Base-by-base conservation (phyloP, 108 stramenopile genomes). In the Nannochloropsis oceanica region DNA sequence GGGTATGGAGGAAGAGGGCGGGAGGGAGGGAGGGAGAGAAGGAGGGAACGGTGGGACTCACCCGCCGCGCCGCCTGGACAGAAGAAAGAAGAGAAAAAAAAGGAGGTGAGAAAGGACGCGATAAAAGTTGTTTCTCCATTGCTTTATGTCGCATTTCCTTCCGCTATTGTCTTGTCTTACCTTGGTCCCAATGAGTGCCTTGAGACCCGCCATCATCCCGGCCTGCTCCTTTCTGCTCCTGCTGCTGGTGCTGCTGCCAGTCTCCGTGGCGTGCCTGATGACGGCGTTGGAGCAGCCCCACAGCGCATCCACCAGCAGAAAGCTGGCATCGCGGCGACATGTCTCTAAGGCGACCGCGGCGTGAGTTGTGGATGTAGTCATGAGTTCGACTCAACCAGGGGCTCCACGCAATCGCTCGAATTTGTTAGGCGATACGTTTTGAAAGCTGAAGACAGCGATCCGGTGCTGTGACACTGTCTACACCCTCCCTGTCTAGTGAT, bases 251-350 rank as follows among this genome's bases (percentile, higher is more conserved):
- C 34, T 34, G 34, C 34, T 34, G 34, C 34, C 34, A 34, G 34
- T 5, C 34, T 34, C 34, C 59, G 83, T 59, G 46, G 83, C 83
- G 3, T 87, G 25, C 82, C 80, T 87, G 0, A 87, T 84, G 79
- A 87, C 79, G 24, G 87, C 83, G n/a, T 83, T 87, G 44, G 87
- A 84, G 83, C 87, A 87, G 12, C 87, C 87, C 87, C 87, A 87
- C 25, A 83, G 84, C 24, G 84, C 87, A 12, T 83, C 87, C 14
- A 87, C 87, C 0, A 84, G 43, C 25, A 87, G 25, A 42, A 87
- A 87, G 80, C 87, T 87, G 44, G 82, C 42, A 22, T 12, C 80
- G 59, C 59, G 59, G 59, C 59, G 59, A 7, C 18, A 73, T 73
- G 59, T 73, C 59, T 73, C 59, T 10, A 73, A 5, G 34, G 34